Evolutionary conservation across 2,329 filamentous ascomycete genomes (phyloP).

Genomic region (Aciculosporium take): DNA sequence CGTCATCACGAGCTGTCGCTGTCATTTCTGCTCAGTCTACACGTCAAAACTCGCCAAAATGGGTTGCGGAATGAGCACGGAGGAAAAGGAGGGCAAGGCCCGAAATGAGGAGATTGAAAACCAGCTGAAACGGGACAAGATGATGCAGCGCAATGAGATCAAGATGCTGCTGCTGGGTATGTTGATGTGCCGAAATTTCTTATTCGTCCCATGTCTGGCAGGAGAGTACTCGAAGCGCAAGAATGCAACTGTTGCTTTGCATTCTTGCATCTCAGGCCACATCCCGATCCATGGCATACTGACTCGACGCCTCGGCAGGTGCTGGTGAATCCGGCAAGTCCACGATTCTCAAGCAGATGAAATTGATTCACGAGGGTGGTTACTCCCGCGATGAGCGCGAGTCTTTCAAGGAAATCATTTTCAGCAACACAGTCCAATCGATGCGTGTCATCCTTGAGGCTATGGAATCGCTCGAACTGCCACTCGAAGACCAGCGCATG

Average conservation of each 20-base stretch:
- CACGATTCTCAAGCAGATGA: slow-evolving; percentile 41
- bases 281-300: background rate
- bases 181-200: slow-evolving; percentile 3
- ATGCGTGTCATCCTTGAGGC: slow-evolving; percentile 57
- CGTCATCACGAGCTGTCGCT: background rate
- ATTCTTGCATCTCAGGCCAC: too few relatives aligned
- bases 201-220: background rate
- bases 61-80: slow-evolving; percentile 99
- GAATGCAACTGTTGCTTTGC: background rate
- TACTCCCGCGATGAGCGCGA: slow-evolving; percentile 81
- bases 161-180: slow-evolving; percentile 98
- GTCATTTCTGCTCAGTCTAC: background rate
- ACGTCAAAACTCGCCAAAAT: slow-evolving; percentile 47
- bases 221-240: background rate
- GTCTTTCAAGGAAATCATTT: slow-evolving; percentile 58
- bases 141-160: slow-evolving; percentile 98
- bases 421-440: slow-evolving; percentile 55
- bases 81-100: slow-evolving; percentile 99
- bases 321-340: slow-evolving; percentile 75
- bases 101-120: slow-evolving; percentile 99
- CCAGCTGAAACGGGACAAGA: slow-evolving; percentile 94
- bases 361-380: slow-evolving; percentile 96
- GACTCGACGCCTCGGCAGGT: slow-evolving; percentile 37
- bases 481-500: slow-evolving; percentile 79
- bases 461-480: slow-evolving; percentile 59